These are phyloP conservation scores for Brettanomyces custersianus DNA, from an alignment of 805 yeast species.

Conservation along the genomic window DNA sequence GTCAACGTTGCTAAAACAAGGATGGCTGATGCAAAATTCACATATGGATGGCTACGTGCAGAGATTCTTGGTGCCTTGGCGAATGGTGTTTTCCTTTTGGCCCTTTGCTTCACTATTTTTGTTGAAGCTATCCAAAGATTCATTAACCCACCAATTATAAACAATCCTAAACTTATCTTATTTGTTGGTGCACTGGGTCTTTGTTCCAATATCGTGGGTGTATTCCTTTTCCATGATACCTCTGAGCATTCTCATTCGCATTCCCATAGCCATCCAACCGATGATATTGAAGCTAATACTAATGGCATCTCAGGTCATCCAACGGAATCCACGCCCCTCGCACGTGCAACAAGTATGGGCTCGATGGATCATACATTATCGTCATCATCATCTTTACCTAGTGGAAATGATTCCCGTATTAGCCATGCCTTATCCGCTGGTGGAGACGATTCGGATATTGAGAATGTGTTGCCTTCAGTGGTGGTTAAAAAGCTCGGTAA, in stretches of 20 bases:
- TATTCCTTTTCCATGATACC: slow-evolving; percentile 62
- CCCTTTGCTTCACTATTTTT: slow-evolving; percentile 84
- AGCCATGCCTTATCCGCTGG: slow-evolving; percentile 2
- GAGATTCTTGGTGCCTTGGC: slow-evolving; percentile 92
- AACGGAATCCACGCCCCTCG: background rate
- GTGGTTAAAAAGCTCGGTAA: slow-evolving; percentile 15
- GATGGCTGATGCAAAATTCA: slow-evolving; percentile 79
- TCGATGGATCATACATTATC: background rate
- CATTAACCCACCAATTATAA: slow-evolving; percentile 67
- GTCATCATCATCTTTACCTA: background rate
- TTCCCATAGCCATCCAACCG: slow-evolving; percentile 27
- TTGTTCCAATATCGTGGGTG: slow-evolving; percentile 72
- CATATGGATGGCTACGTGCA: slow-evolving; percentile 98
- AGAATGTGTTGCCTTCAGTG: slow-evolving; percentile 20
- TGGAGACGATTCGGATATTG: slow-evolving; percentile 17
- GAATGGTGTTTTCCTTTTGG: slow-evolving; percentile 87
- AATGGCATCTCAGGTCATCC: slow-evolving; percentile 3
- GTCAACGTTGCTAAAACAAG: slow-evolving; percentile 78
- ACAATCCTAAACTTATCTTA: slow-evolving; percentile 75
- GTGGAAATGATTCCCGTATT: too few species aligned
- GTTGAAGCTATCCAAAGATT: slow-evolving; percentile 91
- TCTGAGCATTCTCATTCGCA: slow-evolving; percentile 48
- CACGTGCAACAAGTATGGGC: background rate
- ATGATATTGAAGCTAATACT: slow-evolving; percentile 5
- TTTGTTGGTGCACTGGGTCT: slow-evolving; percentile 81